Percentiles rank a stretch among this genome's conserved stretches.
These are phyloP conservation scores for Mycotypha africana DNA, from an alignment of 371 early-diverging fungal genomes.

Conservation along the genomic window DNA sequence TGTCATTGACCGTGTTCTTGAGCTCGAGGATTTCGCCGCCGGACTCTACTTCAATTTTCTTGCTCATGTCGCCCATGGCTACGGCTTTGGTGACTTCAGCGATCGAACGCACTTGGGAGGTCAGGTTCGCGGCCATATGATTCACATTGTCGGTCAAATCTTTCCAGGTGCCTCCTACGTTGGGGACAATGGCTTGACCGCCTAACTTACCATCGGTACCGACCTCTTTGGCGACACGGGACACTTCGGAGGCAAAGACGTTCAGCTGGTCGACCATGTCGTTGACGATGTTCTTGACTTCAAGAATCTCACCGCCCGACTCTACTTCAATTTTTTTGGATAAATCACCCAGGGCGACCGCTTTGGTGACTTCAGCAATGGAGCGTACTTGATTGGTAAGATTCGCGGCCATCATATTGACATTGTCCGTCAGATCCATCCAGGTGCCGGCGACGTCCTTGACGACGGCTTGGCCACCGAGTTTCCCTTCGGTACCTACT, in stretches of 20 bases:
- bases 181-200: slow-evolving; percentile 38
- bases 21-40: slow-evolving; percentile 36
- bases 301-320: slow-evolving; percentile 36
- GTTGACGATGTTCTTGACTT: slow-evolving; percentile 36
- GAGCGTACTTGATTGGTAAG: slow-evolving; percentile 53
- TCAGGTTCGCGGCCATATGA: slow-evolving; percentile 53
- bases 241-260: slow-evolving; percentile 45
- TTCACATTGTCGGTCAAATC: slow-evolving; percentile 58
- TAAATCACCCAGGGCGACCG: slow-evolving; percentile 52
- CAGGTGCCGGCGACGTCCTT: slow-evolving; percentile 56
- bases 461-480: slow-evolving; percentile 43
- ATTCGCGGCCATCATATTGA: slow-evolving; percentile 56
- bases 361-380: slow-evolving; percentile 52
- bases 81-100: slow-evolving; percentile 53
- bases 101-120: slow-evolving; percentile 50
- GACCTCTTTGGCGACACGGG: slow-evolving; percentile 45
- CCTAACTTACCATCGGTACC: slow-evolving; percentile 54
- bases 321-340: slow-evolving; percentile 28
- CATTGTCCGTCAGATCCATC: slow-evolving; percentile 62
- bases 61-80: slow-evolving; percentile 41
- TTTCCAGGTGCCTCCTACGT: slow-evolving; percentile 57
- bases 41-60: slow-evolving; percentile 27
- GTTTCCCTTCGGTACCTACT: slow-evolving; percentile 51
- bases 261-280: slow-evolving; percentile 51
- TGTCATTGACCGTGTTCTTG: slow-evolving; percentile 35